Evolutionary conservation across 2,329 filamentous ascomycete species (phyloP).

Genomic region (Trichothecium sympodiale): DNA sequence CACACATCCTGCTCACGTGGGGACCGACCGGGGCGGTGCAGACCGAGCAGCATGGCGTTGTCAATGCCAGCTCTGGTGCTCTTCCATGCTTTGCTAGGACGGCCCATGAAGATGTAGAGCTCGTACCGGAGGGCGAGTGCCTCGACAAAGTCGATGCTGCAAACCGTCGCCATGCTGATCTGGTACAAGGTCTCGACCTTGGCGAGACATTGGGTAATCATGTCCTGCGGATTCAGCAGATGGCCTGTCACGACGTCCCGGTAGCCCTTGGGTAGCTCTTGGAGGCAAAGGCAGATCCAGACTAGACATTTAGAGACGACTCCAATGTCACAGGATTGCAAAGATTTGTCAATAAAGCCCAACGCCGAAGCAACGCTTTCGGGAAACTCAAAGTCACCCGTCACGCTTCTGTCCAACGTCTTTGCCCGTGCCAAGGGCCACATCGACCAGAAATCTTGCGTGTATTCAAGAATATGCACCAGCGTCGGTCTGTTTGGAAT

Average conservation of each 20-base stretch:
- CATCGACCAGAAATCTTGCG: too few relatives aligned
- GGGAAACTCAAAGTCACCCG: too few relatives aligned
- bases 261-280: conserved; percentile 25
- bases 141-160: conserved; percentile 39
- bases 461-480: too few relatives aligned
- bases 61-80: conserved; percentile 37
- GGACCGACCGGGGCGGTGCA: too few relatives aligned
- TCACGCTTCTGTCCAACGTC: too few relatives aligned
- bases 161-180: too few relatives aligned
- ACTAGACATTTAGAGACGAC: conserved; percentile 28
- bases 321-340: conserved; percentile 17
- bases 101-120: conserved; percentile 41
- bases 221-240: conserved; percentile 1
- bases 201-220: conserved; percentile 29
- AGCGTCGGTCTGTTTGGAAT: conserved; percentile 3
- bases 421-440: too few relatives aligned
- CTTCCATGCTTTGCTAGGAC: conserved; percentile 43
- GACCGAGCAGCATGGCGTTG: conserved; percentile 38
- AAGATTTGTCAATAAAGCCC: conserved; percentile 23
- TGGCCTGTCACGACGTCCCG: conserved; percentile 1
- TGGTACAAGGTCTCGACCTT: conserved; percentile 28
- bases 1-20: conserved; percentile 2
- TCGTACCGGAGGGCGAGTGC: conserved; percentile 38
- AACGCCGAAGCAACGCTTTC: not conserved
- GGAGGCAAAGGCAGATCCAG: conserved; percentile 28